phyloP scores from a whole-genome alignment of 176 grass and related monocot genomes.

The maize (Zea mays) region DNA sequence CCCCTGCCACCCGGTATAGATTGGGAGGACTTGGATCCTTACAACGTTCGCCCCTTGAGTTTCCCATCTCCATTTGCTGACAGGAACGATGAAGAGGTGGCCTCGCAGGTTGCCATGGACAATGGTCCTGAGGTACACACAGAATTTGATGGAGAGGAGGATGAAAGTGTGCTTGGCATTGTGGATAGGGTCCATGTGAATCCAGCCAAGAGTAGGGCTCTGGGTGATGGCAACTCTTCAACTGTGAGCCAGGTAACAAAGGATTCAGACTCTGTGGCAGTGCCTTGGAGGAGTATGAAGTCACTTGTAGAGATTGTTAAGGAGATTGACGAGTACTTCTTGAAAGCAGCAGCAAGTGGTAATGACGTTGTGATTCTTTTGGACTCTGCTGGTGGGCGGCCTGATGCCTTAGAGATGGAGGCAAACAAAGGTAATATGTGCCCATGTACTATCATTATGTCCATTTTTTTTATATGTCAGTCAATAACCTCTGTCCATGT shows the following conservation, averaged over 20 bases:
- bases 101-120: slow-evolving; percentile 46
- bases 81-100: slow-evolving; percentile 43
- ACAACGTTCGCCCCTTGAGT: slow-evolving; percentile 47
- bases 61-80: slow-evolving; percentile 47
- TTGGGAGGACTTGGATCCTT: slow-evolving; percentile 71
- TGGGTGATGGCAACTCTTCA: slow-evolving; percentile 61
- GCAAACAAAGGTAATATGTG: slow-evolving; percentile 66
- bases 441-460: slow-evolving; percentile 14
- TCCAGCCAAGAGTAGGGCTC: slow-evolving; percentile 39
- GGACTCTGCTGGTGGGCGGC: slow-evolving; percentile 56
- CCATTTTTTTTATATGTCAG: slow-evolving; percentile 20
- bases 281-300: slow-evolving; percentile 53
- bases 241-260: slow-evolving; percentile 64
- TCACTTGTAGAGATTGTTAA: slow-evolving; percentile 69
- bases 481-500: not conserved
- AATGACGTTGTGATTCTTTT: slow-evolving; percentile 73
- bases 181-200: slow-evolving; percentile 35
- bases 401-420: slow-evolving; percentile 52
- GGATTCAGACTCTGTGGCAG: slow-evolving; percentile 49
- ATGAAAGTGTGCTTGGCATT: slow-evolving; percentile 40
- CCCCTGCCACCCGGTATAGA: slow-evolving; percentile 53
- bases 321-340: slow-evolving; percentile 92
- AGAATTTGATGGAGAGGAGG: slow-evolving; percentile 63
- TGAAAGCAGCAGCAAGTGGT: slow-evolving; percentile 88
- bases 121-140: slow-evolving; percentile 69